Evolutionary conservation across 495 filamentous ascomycete genomes (phyloP), one percentile per base, ranked within the genome.

Genomic region (Penicillium ucsense): DNA sequence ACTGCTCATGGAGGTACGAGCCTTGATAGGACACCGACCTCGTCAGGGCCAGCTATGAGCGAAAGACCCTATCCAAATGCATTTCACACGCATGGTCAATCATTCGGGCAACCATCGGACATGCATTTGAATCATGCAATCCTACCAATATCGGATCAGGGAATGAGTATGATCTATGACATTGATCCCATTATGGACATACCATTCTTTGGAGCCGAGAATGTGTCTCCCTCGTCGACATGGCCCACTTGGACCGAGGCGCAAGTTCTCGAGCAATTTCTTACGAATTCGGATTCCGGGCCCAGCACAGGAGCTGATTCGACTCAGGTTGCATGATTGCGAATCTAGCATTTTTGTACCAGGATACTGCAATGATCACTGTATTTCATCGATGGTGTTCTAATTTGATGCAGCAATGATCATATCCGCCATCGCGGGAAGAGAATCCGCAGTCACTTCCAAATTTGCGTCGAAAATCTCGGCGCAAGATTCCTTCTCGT

Each of bases 401-500:
- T 45, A 35, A 27, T 9, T 35, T 30, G 57, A 54, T 8, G 59
- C 55, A 3, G 51, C 50, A 7, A 67, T 51, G 34, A 67, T 61
- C 11, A 45, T 48, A 6, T 64, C 59, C 3, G 64, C 62, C 62
- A 65, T 57, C 8, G 52, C 53, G 6, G 48, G 38, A 37, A 67
- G 50, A 9, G 45, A 56, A 43, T 63, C 55, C n/a, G 56, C 59
- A 8, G 51, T 39, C 37, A 65, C 62, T 7, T 65, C 62, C 53
- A 65, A 50, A 40, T 57, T 28, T 2, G 46, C 37, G 43, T 55
- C 57, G 40, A 61, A 67, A 4, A 67, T 56, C 46, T 63, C 62
- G 1, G 48, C 42, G 40, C 61, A 67, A 34, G 55, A 39, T 35
- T 67, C 64, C 44, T 61, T 61, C 47, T 67, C 64, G 43, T 54